These are phyloP conservation scores for Durio zibethinus DNA, from an alignment of 345 rosid species.

Conservation along the genomic window DNA sequence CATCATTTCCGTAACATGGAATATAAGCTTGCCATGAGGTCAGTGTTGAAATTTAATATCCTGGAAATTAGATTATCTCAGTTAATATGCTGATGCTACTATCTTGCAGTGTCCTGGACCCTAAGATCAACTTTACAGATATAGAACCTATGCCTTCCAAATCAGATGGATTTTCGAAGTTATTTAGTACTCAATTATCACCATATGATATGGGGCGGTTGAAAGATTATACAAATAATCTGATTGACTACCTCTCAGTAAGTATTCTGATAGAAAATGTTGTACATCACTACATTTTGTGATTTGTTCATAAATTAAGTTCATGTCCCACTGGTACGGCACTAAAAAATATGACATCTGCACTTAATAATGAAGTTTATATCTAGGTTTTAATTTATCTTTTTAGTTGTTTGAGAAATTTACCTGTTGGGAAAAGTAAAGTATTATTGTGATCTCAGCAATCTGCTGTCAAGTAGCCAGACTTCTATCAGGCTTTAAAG, in stretches of 20 bases:
- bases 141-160: slow-evolving; percentile 28
- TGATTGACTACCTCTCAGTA: slow-evolving; percentile 67
- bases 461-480: background rate
- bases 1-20: slow-evolving; percentile 68
- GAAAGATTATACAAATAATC: slow-evolving; percentile 61
- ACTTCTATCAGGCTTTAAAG: background rate
- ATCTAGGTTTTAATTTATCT: background rate
- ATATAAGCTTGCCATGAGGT: slow-evolving; percentile 95
- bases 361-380: background rate
- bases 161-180: slow-evolving; percentile 53
- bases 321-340: background rate
- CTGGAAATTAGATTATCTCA: slow-evolving; percentile 2
- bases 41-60: slow-evolving; percentile 18
- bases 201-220: slow-evolving; percentile 68
- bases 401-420: background rate
- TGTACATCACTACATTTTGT: background rate
- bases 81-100: slow-evolving; percentile 21
- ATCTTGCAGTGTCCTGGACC: slow-evolving; percentile 73
- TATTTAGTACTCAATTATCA: slow-evolving; percentile 44
- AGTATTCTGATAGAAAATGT: slow-evolving; percentile 11
- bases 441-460: background rate
- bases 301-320: slow-evolving; percentile 2
- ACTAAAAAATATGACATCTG: slow-evolving; percentile 4
- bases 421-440: background rate
- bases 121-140: slow-evolving; percentile 63